Base-by-base conservation (phyloP, 768 basidiomycete genomes). In the Boletus sp. region DNA sequence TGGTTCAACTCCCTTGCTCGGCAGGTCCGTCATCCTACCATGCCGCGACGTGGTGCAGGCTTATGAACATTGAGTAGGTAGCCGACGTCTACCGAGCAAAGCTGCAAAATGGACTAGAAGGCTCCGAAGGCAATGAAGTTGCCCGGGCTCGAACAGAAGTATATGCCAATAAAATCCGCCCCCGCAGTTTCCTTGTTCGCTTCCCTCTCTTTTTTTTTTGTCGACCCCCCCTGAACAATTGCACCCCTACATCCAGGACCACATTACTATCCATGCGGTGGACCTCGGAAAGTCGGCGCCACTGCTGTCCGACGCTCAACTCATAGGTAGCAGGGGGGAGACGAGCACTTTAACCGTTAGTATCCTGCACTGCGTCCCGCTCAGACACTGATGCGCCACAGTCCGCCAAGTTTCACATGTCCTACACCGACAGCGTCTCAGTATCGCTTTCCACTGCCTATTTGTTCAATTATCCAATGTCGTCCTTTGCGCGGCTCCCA, bases 1-100 rank as follows among this genome's bases (percentile, higher is more conserved):
- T 98, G 97, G 97, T 80, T 98, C 57, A 98, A 97, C 68, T 75
- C 82, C 21, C 76, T 99, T 32, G 71, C 93, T 53, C 84, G 83
- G 45, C 91, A 97, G 79, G 94, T 89, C 60, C 37, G 79, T 68
- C 39, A 34, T 38, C 34, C 15, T 29, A 21, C 30, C 21, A 19
- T 53, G 21, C 34, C 32, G 27, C 42, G 32, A 34, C 27, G 17
- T 21, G 29, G 29, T 42, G n/a, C 48, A 29, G 21, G 27, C 47
- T 53, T 10, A 44, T 43, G 34, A 49, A 11, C 49, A 35, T 34
- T 52, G 46, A 21, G 47, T 50, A 91, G 89, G 74, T 90, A 32
- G 74, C 82, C 4, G 79, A 89, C 45, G 77, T 84, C 53, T 96
- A 93, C 75, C 79, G 88, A 46, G 80, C 85, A 47, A 89, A 90